Conservation (phyloP, 495 filamentous ascomycete genomes). For the Mytilinidion resinicola region DNA sequence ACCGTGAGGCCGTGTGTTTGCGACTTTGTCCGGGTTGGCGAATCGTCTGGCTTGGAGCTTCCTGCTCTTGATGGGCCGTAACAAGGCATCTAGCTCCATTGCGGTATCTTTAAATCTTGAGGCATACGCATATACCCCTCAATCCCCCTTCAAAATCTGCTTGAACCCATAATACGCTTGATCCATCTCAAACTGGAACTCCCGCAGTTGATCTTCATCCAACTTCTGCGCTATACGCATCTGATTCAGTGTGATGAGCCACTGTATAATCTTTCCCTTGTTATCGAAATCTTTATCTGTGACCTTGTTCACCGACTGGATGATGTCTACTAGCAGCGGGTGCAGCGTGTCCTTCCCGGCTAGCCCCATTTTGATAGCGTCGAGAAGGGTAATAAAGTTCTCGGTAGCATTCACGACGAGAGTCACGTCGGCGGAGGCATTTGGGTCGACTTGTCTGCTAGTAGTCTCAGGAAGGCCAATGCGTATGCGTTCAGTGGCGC, state of each 20-base stretch:
- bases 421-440: slow-evolving; percentile 54
- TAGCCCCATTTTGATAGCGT: slow-evolving; percentile 83
- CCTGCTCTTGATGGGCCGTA: no score
- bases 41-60: no score
- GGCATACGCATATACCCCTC: not conserved
- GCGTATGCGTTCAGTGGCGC: slow-evolving; percentile 85
- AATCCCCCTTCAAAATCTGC: slow-evolving; percentile 48
- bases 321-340: slow-evolving; percentile 86
- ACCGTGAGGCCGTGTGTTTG: no score
- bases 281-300: slow-evolving; percentile 89
- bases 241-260: slow-evolving; percentile 94
- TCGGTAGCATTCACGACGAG: slow-evolving; percentile 84
- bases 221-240: slow-evolving; percentile 94
- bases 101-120: no score
- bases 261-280: slow-evolving; percentile 93
- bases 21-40: no score
- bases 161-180: slow-evolving; percentile 91
- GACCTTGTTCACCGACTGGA: slow-evolving; percentile 93
- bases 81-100: no score
- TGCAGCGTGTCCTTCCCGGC: slow-evolving; percentile 93
- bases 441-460: slow-evolving; percentile 44
- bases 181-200: slow-evolving; percentile 83
- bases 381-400: slow-evolving; percentile 96
- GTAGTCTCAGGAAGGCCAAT: slow-evolving; percentile 74
- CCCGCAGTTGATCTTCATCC: slow-evolving; percentile 75